Evolutionary conservation across 345 rosid genomes (phyloP), one percentile per base, ranked within the genome.

Genomic region (Durio zibethinus): DNA sequence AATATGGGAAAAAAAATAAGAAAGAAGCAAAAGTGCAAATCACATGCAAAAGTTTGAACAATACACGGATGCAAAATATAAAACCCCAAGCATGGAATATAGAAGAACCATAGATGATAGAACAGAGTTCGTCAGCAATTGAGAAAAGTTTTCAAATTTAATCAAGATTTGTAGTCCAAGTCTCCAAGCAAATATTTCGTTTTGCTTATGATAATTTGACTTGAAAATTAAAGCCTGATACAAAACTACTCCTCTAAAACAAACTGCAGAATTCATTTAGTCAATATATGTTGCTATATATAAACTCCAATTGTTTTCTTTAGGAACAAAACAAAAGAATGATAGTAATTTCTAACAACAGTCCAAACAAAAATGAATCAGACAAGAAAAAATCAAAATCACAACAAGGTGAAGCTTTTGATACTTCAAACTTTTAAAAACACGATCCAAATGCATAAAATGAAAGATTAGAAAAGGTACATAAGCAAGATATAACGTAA

Each of bases 81-180:
- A 66, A 65, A 21, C 21, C 60, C 60, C 4, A 6, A 40, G 33
- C 29, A 42, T 42, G 35, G 31, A 42, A 14, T 14, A 23, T 14
- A 23, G 72, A 67, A 23, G 72, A 67, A 42, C 42, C 20, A 67
- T 40, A 42, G 4, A 67, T 42, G 16, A 67, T 67, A 42, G 72
- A 67, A 67, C 72, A 67, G 72, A 67, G 72, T 67, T 67, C 72
- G 43, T 23, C 72, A 67, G n/a, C 72, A 67, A 43, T 35, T 43
- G 18, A 45, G 21, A 67, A 23, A 43, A 6, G 59, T n/a, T 54
- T 6, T 23, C 18, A n/a, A n/a, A 7, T 54, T 7, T 21, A 38
- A 23, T 23, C 27, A 42, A 40, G 47, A 42, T 43, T n/a, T n/a
- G n/a, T 14, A 14, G 0, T 15, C 18, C 15, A 16, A 62, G 8